phyloP scores from a whole-genome alignment of 2,329 filamentous ascomycete species.

The Pseudogymnoascus destructans region DNA sequence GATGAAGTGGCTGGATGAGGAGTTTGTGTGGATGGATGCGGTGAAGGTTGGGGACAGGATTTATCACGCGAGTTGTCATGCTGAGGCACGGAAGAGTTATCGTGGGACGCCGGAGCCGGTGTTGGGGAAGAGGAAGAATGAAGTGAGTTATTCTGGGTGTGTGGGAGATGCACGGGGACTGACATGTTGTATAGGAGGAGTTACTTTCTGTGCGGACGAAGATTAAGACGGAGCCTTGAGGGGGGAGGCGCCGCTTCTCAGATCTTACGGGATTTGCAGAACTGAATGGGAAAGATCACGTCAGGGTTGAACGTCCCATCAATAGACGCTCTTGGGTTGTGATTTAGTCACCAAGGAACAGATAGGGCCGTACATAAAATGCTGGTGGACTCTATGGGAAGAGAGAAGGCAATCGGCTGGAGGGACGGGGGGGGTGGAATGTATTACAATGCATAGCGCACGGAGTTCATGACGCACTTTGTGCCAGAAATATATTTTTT shows the following conservation, averaged over 20 bases:
- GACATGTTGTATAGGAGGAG: slow-evolving; percentile 20
- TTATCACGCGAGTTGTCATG: slow-evolving; percentile 82
- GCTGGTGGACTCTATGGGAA: no score
- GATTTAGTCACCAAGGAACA: background rate
- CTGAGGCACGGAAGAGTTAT: slow-evolving; percentile 54
- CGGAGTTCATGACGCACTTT: background rate
- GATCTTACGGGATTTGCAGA: background rate
- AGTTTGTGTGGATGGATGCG: slow-evolving; percentile 95
- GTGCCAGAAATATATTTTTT: background rate
- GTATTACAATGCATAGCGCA: slow-evolving; percentile 1
- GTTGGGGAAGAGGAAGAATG: slow-evolving; percentile 63
- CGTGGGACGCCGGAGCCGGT: slow-evolving; percentile 53
- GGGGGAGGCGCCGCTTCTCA: background rate
- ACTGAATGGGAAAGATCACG: background rate
- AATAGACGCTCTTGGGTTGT: background rate
- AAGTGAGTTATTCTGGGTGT: slow-evolving; percentile 33
- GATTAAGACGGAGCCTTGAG: slow-evolving; percentile 22
- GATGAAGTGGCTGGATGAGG: slow-evolving; percentile 82
- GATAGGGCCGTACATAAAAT: no score
- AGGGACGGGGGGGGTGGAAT: background rate
- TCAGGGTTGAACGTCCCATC: background rate
- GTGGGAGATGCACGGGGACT: background rate
- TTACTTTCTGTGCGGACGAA: slow-evolving; percentile 21
- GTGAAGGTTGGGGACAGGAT: slow-evolving; percentile 63
- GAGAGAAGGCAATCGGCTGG: background rate